phyloP scores from a whole-genome alignment of 139 green algal genomes.

The Deuterostichococcus epilithicus region DNA sequence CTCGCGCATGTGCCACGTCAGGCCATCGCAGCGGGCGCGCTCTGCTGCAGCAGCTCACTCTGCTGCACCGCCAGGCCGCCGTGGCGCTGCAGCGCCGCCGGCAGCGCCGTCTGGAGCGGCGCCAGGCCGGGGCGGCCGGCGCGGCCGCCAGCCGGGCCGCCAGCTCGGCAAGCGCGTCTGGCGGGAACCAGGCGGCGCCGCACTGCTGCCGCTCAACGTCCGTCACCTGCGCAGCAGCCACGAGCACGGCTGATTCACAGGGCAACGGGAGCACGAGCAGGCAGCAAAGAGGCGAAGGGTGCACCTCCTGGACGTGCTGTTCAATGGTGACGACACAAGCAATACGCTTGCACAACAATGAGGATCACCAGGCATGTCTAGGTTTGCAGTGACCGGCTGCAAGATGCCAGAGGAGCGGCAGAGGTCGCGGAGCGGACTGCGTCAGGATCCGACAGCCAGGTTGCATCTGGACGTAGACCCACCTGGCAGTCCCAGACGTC shows the following conservation, averaged over 20 bases:
- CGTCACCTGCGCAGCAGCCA: not conserved
- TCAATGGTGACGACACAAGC: not conserved
- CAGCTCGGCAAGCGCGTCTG: constrained; percentile 20
- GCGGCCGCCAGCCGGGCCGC: constrained; percentile 2
- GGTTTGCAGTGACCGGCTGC: not conserved
- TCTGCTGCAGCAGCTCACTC: not conserved
- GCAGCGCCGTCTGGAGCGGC: not conserved
- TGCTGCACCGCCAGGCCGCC: not conserved
- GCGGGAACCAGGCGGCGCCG: constrained; percentile 16
- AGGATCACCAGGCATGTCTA: constrained; percentile 13
- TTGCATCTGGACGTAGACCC: not conserved
- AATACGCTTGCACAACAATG: not conserved
- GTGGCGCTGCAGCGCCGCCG: not conserved
- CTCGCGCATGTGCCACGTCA: no score
- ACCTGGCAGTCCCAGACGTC: constrained; percentile 7
- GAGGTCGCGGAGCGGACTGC: not conserved
- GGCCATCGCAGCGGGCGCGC: not conserved
- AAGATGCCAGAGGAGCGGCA: not conserved
- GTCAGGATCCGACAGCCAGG: not conserved
- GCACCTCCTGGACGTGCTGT: not conserved
- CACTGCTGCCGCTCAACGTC: not conserved
- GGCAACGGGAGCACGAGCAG: no score
- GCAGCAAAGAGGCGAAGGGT: not conserved
- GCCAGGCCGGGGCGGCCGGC: not conserved
- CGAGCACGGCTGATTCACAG: constrained; percentile 15